phyloP scores from a whole-genome alignment of 176 grass and related monocot species.

The Neostapfia colusana region DNA sequence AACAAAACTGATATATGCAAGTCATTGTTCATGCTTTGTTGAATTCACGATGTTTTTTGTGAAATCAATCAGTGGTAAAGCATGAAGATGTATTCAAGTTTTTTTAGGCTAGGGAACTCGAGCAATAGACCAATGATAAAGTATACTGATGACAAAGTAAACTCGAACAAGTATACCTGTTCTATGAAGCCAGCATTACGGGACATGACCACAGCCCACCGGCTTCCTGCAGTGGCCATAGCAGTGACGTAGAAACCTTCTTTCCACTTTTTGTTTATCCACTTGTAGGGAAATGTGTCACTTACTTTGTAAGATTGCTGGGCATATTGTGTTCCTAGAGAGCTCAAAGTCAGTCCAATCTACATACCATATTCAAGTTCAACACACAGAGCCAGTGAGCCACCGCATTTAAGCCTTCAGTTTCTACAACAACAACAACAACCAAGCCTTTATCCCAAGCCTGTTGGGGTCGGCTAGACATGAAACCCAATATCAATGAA shows the following conservation, averaged over 20 bases:
- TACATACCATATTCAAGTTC: constrained; percentile 19
- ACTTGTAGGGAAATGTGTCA: constrained; percentile 92
- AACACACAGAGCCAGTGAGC: constrained; percentile 20
- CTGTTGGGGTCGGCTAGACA: too few relatives aligned
- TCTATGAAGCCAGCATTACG: constrained; percentile 82
- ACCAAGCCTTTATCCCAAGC: too few relatives aligned
- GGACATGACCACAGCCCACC: constrained; percentile 93
- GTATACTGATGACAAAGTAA: not conserved
- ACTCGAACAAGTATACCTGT: constrained; percentile 45
- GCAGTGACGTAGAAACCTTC: constrained; percentile 87
- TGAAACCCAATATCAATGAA: too few relatives aligned
- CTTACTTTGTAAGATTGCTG: constrained; percentile 98
- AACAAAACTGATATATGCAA: not conserved
- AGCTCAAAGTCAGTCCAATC: constrained; percentile 38
- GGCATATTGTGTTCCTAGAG: constrained; percentile 76
- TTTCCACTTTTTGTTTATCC: constrained; percentile 99
- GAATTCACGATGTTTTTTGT: not conserved
- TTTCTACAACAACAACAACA: too few relatives aligned
- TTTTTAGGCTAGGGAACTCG: not conserved
- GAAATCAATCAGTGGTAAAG: constrained; percentile 16
- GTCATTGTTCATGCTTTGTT: not conserved
- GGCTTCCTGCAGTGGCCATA: constrained; percentile 81
- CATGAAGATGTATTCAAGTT: not conserved
- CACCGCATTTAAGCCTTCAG: not conserved
- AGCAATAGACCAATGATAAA: not conserved